These are phyloP conservation scores for Dillenia turbinata DNA, from an alignment of 164 flowering plant genomes.

Conservation along the genomic window DNA sequence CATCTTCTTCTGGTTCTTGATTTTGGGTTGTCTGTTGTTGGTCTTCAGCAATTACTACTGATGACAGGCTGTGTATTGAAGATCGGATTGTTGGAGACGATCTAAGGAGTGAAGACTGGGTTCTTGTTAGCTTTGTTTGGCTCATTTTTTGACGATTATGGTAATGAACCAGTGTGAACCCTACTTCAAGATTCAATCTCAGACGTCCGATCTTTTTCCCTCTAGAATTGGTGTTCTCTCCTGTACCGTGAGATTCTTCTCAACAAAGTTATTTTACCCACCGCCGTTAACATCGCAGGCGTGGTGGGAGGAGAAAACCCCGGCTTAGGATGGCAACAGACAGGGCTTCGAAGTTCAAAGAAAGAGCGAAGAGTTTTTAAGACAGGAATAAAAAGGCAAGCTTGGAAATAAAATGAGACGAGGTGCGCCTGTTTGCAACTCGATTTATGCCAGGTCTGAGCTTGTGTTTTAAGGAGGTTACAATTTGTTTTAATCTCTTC, in stretches of 20 bases:
- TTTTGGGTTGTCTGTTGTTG: no score
- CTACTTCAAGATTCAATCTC: no score
- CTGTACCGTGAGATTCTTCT: slow-evolving; percentile 39
- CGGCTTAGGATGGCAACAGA: slow-evolving; percentile 19
- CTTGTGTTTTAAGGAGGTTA: no score
- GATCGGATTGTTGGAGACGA: slow-evolving; percentile 78
- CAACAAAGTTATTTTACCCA: slow-evolving; percentile 3
- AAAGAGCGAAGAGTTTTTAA: background rate
- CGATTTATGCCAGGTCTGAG: no score
- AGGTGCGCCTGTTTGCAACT: no score
- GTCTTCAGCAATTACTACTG: slow-evolving; percentile 10
- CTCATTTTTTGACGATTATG: slow-evolving; percentile 22
- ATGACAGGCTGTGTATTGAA: slow-evolving; percentile 62
- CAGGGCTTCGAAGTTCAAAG: slow-evolving; percentile 3
- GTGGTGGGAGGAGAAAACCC: background rate
- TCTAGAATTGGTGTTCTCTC: background rate
- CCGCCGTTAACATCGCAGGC: slow-evolving; percentile 35
- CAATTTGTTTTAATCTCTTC: no score
- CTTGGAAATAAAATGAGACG: no score
- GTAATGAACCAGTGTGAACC: no score
- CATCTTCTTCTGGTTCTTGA: slow-evolving; percentile 13
- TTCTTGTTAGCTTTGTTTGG: slow-evolving; percentile 63
- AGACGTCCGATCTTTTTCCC: background rate
- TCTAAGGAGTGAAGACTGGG: slow-evolving; percentile 79
- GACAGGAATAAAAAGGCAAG: background rate